Conservation (phyloP, 2,329 filamentous ascomycete species). For the Raffaelea deltoideospora region DNA sequence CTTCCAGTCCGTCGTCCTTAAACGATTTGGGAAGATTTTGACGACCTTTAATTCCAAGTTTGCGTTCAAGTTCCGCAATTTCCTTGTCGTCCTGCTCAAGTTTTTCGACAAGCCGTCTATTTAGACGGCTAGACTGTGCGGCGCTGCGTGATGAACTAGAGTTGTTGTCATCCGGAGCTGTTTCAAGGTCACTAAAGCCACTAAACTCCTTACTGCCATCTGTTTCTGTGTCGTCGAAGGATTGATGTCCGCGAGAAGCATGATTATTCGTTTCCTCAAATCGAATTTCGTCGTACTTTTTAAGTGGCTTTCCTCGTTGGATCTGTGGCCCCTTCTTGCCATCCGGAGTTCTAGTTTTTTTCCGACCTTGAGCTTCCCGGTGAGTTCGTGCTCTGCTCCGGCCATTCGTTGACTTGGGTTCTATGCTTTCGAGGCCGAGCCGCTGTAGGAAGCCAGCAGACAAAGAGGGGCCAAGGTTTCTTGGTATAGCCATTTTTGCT, state of each 20-base stretch:
- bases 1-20: conserved; percentile 68
- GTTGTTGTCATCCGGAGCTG: conserved; percentile 13
- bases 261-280: too few relatives aligned
- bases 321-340: too few relatives aligned
- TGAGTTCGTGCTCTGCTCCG: conserved; percentile 7
- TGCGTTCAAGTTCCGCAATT: conserved; percentile 76
- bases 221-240: too few relatives aligned
- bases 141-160: too few relatives aligned
- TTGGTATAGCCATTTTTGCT: conserved; percentile 5
- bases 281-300: too few relatives aligned
- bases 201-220: conserved; percentile 9
- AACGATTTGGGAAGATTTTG: conserved; percentile 61
- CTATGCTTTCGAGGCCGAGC: conserved; percentile 17
- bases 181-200: conserved; percentile 8
- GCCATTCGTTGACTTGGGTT: conserved; percentile 3
- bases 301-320: too few relatives aligned
- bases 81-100: conserved; percentile 74
- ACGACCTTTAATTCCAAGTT: conserved; percentile 65
- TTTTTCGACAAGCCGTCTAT: conserved; percentile 39
- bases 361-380: background rate
- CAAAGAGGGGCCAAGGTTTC: conserved; percentile 4
- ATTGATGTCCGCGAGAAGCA: too few relatives aligned
- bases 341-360: too few relatives aligned
- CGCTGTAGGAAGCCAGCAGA: conserved; percentile 16
- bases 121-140: too few relatives aligned